phyloP scores from a whole-genome alignment of 345 rosid genomes.

The Excoecaria cochinchinensis region DNA sequence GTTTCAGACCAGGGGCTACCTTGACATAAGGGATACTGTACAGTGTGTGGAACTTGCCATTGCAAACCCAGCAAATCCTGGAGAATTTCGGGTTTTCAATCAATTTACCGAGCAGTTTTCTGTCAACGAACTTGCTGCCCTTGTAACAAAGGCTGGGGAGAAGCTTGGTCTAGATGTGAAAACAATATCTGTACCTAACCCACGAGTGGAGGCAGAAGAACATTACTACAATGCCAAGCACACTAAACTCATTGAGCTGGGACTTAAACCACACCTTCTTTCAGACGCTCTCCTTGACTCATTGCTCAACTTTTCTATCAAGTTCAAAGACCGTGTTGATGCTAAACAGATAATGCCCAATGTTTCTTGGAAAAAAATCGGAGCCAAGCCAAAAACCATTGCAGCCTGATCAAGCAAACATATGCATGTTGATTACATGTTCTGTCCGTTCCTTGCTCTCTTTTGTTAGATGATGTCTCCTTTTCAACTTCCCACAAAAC shows the following conservation, averaged over 20 bases:
- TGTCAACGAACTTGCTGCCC: constrained; percentile 81
- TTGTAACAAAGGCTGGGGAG: constrained; percentile 79
- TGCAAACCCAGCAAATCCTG: constrained; percentile 79
- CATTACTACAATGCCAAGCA: constrained; percentile 98
- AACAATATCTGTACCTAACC: constrained; percentile 77
- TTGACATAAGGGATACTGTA: constrained; percentile 94
- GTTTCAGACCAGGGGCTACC: constrained; percentile 94
- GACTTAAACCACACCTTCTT: constrained; percentile 85
- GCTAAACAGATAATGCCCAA: constrained; percentile 87
- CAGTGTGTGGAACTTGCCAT: constrained; percentile 94
- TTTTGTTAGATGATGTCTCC: constrained; percentile 8
- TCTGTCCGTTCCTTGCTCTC: not conserved
- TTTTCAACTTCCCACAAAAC: not conserved
- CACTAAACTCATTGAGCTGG: constrained; percentile 90
- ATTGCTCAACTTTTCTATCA: constrained; percentile 73
- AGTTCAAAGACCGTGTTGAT: constrained; percentile 85
- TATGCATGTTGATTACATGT: not conserved
- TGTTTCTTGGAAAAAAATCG: constrained; percentile 88
- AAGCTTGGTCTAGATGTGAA: constrained; percentile 82
- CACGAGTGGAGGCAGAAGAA: constrained; percentile 97
- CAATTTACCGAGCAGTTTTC: constrained; percentile 97
- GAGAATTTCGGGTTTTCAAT: constrained; percentile 90
- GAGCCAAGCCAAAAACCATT: constrained; percentile 76
- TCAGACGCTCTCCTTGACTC: constrained; percentile 93
- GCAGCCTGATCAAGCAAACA: constrained; percentile 32